These are phyloP conservation scores for Eudorina sp. DNA, from an alignment of 139 green algal genomes.

Conservation along the genomic window DNA sequence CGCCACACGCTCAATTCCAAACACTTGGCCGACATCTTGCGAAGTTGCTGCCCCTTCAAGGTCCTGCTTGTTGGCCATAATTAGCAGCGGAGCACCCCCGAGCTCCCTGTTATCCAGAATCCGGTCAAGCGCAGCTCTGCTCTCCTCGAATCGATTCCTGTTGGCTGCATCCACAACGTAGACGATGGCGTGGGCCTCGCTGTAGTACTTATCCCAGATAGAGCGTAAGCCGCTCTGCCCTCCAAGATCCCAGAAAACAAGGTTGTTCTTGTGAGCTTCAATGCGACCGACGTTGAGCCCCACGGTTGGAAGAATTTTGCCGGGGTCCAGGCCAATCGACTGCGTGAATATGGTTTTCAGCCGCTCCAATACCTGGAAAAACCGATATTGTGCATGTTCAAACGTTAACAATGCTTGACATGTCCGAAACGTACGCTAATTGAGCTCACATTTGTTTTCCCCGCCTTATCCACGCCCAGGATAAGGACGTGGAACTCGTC, in stretches of 20 bases:
- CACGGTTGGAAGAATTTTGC: constrained; percentile 94
- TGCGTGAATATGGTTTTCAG: constrained; percentile 90
- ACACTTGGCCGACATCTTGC: constrained; percentile 68
- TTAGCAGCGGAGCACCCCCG: constrained; percentile 86
- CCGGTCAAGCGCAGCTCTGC: constrained; percentile 74
- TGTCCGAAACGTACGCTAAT: no score
- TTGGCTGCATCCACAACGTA: constrained; percentile 90
- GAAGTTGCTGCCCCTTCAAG: constrained; percentile 50
- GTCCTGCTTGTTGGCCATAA: constrained; percentile 97
- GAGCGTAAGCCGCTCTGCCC: constrained; percentile 81
- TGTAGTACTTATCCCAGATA: constrained; percentile 99
- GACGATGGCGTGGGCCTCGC: constrained; percentile 91
- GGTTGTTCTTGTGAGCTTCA: constrained; percentile 66
- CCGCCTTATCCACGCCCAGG: constrained; percentile 91
- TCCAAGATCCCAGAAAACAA: constrained; percentile 97
- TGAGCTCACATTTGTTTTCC: constrained; percentile 83
- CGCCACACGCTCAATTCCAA: constrained; percentile 68
- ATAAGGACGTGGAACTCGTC: constrained; percentile 95
- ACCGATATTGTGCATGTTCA: not conserved
- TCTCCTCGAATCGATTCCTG: constrained; percentile 71
- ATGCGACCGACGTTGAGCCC: constrained; percentile 93
- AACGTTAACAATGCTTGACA: no score
- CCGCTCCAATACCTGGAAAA: constrained; percentile 81
- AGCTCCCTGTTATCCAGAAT: constrained; percentile 84
- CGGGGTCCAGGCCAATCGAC: constrained; percentile 79